Evolutionary conservation across 2,329 filamentous ascomycete genomes (phyloP).

Genomic region (Calonectria henricotiae): DNA sequence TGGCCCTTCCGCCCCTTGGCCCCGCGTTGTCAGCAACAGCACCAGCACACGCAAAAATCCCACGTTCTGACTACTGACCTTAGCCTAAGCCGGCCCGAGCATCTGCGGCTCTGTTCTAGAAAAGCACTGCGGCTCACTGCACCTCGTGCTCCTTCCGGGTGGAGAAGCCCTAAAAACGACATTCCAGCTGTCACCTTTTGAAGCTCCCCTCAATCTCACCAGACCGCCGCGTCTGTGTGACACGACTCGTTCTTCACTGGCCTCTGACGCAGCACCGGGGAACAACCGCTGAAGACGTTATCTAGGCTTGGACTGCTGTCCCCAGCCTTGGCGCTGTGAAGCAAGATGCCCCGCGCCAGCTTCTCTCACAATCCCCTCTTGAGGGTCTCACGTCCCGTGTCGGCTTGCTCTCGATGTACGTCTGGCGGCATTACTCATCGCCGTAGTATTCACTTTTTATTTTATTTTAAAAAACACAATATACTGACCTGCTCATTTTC

Average conservation of each 20-base stretch:
- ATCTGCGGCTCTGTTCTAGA: conserved; percentile 41
- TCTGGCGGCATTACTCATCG: conserved; percentile 28
- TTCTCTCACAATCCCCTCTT: conserved; percentile 74
- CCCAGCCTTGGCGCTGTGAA: conserved; percentile 23
- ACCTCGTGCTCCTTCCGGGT: conserved; percentile 44
- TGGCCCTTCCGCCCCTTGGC: conserved; percentile 23
- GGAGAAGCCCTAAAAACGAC: conserved; percentile 49
- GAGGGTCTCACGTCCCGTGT: conserved; percentile 84
- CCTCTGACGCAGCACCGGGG: conserved; percentile 2
- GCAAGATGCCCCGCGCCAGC: conserved; percentile 64
- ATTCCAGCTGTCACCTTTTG: conserved; percentile 43
- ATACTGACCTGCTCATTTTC: conserved; percentile 35
- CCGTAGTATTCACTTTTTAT: conserved; percentile 22
- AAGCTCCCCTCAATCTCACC: conserved; percentile 36
- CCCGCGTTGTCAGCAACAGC: conserved; percentile 30
- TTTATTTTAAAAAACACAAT: background rate
- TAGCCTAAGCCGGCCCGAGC: conserved; percentile 35
- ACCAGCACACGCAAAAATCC: conserved; percentile 24
- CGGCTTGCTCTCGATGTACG: conserved; percentile 84
- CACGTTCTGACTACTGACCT: conserved; percentile 20
- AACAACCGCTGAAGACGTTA: conserved; percentile 6
- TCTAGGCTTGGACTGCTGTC: conserved; percentile 16
- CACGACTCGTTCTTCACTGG: conserved; percentile 6
- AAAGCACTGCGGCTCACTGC: conserved; percentile 41
- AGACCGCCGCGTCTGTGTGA: conserved; percentile 15